phyloP scores from a whole-genome alignment of 225 moss, liverwort and hornwort genomes.

The Neckera pumila region DNA sequence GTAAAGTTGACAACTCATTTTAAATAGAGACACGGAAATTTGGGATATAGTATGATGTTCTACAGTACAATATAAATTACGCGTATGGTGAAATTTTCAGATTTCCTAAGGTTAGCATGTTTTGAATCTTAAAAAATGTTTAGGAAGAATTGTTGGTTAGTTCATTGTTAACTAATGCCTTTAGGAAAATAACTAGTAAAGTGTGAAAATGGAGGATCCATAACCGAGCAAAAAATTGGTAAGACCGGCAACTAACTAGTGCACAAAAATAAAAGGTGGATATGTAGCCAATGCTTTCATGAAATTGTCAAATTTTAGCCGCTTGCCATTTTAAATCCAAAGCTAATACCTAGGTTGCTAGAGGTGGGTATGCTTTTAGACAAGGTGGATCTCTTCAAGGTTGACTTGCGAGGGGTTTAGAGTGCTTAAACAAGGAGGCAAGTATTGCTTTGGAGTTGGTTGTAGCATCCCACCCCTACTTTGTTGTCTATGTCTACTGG shows the following conservation, averaged over 20 bases:
- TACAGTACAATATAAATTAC: not conserved
- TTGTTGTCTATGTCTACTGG: accelerated
- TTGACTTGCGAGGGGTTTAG: too few relatives aligned
- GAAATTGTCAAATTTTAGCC: too few relatives aligned
- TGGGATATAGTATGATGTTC: not conserved
- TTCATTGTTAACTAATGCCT: not conserved
- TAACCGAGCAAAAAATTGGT: not conserved
- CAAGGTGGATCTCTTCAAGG: not conserved
- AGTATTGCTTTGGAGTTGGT: too few relatives aligned
- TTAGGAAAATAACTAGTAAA: not conserved
- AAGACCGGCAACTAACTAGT: accelerated
- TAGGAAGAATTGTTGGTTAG: accelerated
- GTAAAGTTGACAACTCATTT: not conserved
- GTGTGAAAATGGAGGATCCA: not conserved
- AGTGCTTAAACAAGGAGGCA: too few relatives aligned
- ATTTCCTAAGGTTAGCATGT: not conserved
- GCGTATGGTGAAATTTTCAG: not conserved
- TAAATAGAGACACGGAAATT: not conserved
- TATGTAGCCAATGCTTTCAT: accelerated
- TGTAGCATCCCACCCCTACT: not conserved
- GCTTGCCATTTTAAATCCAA: not conserved
- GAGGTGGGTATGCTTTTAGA: not conserved
- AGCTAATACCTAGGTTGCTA: too few relatives aligned
- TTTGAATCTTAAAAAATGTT: not conserved
- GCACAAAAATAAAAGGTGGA: not conserved